Conservation (phyloP, 768 basidiomycete genomes). For the Pholiota microspora region DNA sequence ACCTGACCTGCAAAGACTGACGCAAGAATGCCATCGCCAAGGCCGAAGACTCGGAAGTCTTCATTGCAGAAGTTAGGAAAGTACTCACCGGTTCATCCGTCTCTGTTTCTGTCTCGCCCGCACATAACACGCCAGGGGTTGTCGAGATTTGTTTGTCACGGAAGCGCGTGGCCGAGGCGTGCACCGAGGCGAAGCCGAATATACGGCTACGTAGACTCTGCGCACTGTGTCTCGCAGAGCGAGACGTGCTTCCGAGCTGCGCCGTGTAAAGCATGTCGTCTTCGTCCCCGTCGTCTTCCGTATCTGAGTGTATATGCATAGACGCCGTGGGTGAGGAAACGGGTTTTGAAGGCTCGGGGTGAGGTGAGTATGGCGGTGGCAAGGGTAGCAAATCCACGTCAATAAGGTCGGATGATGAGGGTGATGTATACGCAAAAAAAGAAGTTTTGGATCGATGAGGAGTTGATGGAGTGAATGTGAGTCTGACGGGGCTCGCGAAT, state of each 20-base stretch:
- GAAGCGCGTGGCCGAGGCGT: slow-evolving; percentile 23
- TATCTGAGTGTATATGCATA: slow-evolving; percentile 21
- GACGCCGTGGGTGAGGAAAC: slow-evolving; percentile 1
- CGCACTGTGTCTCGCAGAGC: slow-evolving; percentile 13
- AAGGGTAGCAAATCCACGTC: slow-evolving; percentile 8
- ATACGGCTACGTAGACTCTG: slow-evolving; percentile 29
- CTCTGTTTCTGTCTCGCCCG: slow-evolving; percentile 80
- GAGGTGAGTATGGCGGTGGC: slow-evolving; percentile 13
- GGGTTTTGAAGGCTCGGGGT: neutral
- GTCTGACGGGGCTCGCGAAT: slow-evolving; percentile 10
- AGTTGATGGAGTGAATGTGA: slow-evolving; percentile 15
- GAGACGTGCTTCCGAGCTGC: slow-evolving; percentile 14
- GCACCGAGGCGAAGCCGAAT: slow-evolving; percentile 21
- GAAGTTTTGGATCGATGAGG: slow-evolving; percentile 11
- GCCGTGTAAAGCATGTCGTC: slow-evolving; percentile 31
- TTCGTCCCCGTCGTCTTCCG: slow-evolving; percentile 35
- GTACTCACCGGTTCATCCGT: slow-evolving; percentile 71
- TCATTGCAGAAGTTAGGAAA: neutral
- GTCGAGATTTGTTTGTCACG: slow-evolving; percentile 60
- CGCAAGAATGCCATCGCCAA: neutral
- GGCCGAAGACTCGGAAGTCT: neutral
- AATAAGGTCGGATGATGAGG: slow-evolving; percentile 22
- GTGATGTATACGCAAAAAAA: slow-evolving; percentile 18
- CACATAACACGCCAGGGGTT: slow-evolving; percentile 53
- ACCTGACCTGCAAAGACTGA: neutral